Base-by-base conservation (phyloP, 2,329 filamentous ascomycete genomes). In the Monilinia fructigena region DNA sequence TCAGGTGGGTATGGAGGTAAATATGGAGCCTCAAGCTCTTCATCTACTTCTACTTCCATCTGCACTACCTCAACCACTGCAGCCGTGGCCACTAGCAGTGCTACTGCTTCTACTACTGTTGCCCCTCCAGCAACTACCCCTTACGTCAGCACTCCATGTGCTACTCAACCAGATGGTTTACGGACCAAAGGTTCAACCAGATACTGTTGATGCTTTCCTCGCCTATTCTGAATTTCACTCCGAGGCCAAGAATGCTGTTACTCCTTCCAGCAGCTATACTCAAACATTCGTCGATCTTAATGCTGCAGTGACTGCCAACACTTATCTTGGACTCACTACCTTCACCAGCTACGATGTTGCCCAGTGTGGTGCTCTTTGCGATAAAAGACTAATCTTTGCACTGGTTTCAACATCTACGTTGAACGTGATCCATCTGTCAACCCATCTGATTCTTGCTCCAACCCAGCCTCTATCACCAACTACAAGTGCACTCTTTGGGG, bases 401-500 rank as follows among this genome's bases (percentile, higher is more conserved):
- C 61, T 31, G 70, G 67, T 35, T 76, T 77, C 72, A 78, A 77
- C 68, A 68, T 77, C 45, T 76, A 73, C 70, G 72, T 75, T 63
- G 75, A 77, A 69, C 73, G 77, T 47, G 75, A 77, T 56, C 77
- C 77, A 4, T 68, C 66, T 12, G 53, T 76, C 31, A 69, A 74
- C 47, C 74, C 76, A 8, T 69, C 60, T n/a, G 31, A n/a, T 4
- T 69, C 58, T 23, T 78, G 77, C 70, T 64, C 69, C 10, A 73
- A 77, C 52, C 75, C 77, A 7, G 53, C 73, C 4, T 74, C 72
- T 45, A 72, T 72, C n/a, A 75, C 74, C 26, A 72, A 70, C 23
- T 75, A 73, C 68, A 77, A 77, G 67, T 78, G 77, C 69, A 72
- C 74, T 10, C 71, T 76, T 48, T 78, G 74, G 68, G 76, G 76